phyloP scores from a whole-genome alignment of 2,329 filamentous ascomycete species.

The Emmonsiellopsis sp. region DNA sequence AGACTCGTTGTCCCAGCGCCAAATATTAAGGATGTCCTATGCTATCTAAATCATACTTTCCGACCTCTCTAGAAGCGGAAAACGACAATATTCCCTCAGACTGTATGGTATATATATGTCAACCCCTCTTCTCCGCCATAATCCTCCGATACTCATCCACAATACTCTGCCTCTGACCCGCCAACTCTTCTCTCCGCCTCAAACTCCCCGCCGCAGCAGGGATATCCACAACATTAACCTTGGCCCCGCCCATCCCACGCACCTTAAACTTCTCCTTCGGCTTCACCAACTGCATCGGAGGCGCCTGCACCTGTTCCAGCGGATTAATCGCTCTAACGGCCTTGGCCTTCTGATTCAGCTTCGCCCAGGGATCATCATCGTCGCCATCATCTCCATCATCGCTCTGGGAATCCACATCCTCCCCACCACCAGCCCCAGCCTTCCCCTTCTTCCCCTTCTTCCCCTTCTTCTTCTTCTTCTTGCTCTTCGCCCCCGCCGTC shows the following conservation, averaged over 20 bases:
- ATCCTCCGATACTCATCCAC: constrained; percentile 64
- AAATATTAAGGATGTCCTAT: no score
- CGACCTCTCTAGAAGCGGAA: no score
- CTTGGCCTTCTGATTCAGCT: constrained; percentile 58
- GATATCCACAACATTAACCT: constrained; percentile 59
- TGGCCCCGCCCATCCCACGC: constrained; percentile 47
- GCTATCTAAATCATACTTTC: no score
- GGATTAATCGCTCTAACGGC: constrained; percentile 36
- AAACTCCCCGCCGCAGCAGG: constrained; percentile 63
- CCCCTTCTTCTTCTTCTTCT: constrained; percentile 59
- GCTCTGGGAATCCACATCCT: constrained; percentile 27
- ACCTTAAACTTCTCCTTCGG: constrained; percentile 57
- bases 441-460: constrained; percentile 52
- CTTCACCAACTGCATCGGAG: constrained; percentile 60
- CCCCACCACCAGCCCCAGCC: constrained; percentile 33
- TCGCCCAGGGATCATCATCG: constrained; percentile 62
- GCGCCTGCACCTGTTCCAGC: constrained; percentile 57
- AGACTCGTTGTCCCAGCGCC: no score
- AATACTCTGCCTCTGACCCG: constrained; percentile 59
- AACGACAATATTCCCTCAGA: background rate
- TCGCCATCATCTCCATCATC: constrained; percentile 31
- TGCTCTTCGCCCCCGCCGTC: constrained; percentile 53
- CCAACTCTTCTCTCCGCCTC: constrained; percentile 62
- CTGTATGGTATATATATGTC: constrained; percentile 13
- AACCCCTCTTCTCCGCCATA: constrained; percentile 49